Conservation (phyloP, 768 basidiomycete species). For the Panaeolus papilionaceus region DNA sequence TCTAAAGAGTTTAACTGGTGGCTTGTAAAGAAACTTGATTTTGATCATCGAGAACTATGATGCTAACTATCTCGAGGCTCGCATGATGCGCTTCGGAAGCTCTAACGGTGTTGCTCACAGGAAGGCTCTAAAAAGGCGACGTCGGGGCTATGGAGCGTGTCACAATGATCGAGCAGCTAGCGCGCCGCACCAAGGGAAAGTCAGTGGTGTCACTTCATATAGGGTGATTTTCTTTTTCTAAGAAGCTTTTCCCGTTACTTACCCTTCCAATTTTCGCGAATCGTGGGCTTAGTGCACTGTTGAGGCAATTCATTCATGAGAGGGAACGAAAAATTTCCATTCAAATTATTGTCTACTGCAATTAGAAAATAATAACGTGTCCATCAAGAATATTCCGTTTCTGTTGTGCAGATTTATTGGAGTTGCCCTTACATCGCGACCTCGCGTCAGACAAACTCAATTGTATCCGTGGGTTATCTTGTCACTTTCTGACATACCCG, state of each 20-base stretch:
- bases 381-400: not conserved
- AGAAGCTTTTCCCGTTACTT: not conserved
- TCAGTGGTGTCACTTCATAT: conserved; percentile 24
- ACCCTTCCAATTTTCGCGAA: not conserved
- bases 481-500: not conserved
- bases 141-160: conserved; percentile 30
- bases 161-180: conserved; percentile 28
- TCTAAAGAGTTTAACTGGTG: conserved; percentile 27
- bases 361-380: not conserved
- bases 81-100: conserved; percentile 28
- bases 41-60: conserved; percentile 1
- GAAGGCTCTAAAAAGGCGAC: conserved; percentile 31
- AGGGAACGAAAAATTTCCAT: not conserved
- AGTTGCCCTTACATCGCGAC: not conserved
- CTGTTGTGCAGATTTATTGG: not conserved
- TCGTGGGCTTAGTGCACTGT: not conserved
- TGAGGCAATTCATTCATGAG: not conserved
- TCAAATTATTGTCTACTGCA: not conserved
- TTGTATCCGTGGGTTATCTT: not conserved
- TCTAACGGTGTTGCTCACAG: conserved; percentile 20
- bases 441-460: not conserved
- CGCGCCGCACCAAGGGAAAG: conserved; percentile 29
- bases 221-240: not conserved
- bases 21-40: conserved; percentile 37
- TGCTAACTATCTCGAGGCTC: conserved; percentile 29